Base-by-base conservation (phyloP, 805 yeast species). In the Cyberlindnera xylosilytica region DNA sequence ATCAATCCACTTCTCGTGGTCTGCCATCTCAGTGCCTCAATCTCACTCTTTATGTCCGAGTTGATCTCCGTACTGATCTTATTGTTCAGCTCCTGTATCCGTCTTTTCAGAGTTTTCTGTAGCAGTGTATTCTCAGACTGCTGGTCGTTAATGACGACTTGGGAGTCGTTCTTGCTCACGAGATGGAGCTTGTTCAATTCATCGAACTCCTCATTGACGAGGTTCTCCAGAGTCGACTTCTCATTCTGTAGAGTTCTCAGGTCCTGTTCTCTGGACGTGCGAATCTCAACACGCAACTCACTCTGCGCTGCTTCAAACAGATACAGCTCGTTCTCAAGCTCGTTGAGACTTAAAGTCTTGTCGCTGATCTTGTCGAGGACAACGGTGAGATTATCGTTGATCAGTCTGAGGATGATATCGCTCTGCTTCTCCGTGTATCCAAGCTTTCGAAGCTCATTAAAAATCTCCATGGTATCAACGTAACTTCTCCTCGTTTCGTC, bases 11-110 rank as follows among this genome's bases (percentile, higher is more conserved):
- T 77, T 43, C 97, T 72, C 2, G 97, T 89, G 34, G 91, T 79
- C 57, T 87, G 88, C 99, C 99, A 91, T 54, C 98, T 73, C 47
- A 91, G 71, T 45, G 82, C 79, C 64, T 91, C 99, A 44, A 88
- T 86, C 43, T 88, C 93, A 0, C 93, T 82, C 57, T 87, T 79
- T 59, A 89, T 76, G 7, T 87, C 93, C 26, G 93, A 81, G 47
- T 81, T 79, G 52, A 93, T 73, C 51, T 85, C 85, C 4, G 93
- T 85, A 19, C 86, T 78, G 45, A 91, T 90, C 52, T 87, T 81
- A 64, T 88, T 89, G 52, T 85, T 81, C 35, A 91, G 73, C 56
- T 86, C 96, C 57, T 87, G 95, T 41, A 89, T 79, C 48, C 76
- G 74, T 49, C 86, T 66, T 57, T 81, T 80, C 32, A 87, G 72